Percentiles rank a stretch among this genome's conserved stretches.
These are phyloP conservation scores for Rhodosporidiobolus odoratus DNA, from an alignment of 768 basidiomycete genomes.

Conservation along the genomic window DNA sequence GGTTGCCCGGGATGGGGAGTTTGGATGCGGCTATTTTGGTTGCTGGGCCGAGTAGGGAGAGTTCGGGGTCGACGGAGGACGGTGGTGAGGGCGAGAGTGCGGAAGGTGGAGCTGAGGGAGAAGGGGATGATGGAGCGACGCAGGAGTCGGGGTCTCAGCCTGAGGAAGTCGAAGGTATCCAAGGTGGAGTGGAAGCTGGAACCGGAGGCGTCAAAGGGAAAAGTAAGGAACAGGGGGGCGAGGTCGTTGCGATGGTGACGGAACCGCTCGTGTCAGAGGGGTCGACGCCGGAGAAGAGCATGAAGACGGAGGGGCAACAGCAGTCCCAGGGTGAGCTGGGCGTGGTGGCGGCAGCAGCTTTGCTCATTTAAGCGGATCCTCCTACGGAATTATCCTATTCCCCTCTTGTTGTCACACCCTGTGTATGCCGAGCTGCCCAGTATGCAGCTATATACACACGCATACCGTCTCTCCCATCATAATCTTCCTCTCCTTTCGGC, in stretches of 20 bases:
- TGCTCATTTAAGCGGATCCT: constrained; percentile 8
- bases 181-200: background rate
- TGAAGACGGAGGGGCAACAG: background rate
- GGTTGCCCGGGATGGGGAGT: background rate
- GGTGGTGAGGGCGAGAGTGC: background rate
- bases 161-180: background rate
- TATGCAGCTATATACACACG: background rate
- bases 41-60: background rate
- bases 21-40: background rate
- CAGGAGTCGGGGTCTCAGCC: background rate
- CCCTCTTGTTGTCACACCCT: background rate
- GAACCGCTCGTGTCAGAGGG: background rate
- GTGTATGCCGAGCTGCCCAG: background rate
- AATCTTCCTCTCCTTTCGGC: background rate
- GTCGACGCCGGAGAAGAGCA: background rate
- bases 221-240: background rate
- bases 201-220: constrained; percentile 1
- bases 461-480: background rate
- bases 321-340: background rate
- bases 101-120: background rate
- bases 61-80: background rate
- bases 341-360: background rate
- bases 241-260: background rate
- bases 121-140: background rate
- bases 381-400: too few relatives aligned